Evolutionary conservation across 2,329 filamentous ascomycete genomes (phyloP).

Genomic region (Sodiomyces alkalinus): DNA sequence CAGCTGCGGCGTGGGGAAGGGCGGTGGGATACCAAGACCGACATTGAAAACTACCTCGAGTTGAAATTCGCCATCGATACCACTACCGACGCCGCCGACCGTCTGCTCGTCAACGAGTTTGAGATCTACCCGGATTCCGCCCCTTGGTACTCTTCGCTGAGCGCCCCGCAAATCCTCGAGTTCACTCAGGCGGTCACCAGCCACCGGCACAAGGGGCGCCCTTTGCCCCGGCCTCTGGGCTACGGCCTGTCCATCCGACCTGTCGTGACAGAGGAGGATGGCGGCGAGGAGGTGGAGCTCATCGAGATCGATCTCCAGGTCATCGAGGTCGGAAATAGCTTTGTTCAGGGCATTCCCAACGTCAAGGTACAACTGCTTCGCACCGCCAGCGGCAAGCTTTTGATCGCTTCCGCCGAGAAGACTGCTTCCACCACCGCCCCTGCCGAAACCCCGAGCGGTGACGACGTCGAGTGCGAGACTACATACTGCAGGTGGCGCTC

Average conservation of each 20-base stretch:
- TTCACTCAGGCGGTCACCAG: slow-evolving; percentile 13
- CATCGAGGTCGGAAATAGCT: slow-evolving; percentile 40
- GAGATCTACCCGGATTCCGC: slow-evolving; percentile 42
- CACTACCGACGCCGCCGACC: slow-evolving; percentile 22
- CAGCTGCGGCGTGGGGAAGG: slow-evolving; percentile 13
- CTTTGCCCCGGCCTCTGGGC: slow-evolving; percentile 24
- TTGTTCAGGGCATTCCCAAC: slow-evolving; percentile 36
- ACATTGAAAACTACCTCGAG: slow-evolving; percentile 24
- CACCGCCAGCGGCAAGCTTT: slow-evolving; percentile 35
- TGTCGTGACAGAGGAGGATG: slow-evolving; percentile 27
- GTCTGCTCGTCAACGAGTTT: slow-evolving; percentile 42
- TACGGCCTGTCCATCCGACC: slow-evolving; percentile 30
- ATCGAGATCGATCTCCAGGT: slow-evolving; percentile 41
- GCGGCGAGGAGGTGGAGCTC: slow-evolving; percentile 34
- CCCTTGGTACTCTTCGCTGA: slow-evolving; percentile 26
- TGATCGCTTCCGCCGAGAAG: slow-evolving; percentile 35
- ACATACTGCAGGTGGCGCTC: slow-evolving; percentile 40
- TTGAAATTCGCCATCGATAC: slow-evolving; percentile 39
- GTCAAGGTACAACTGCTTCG: slow-evolving; percentile 49
- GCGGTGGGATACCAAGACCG: slow-evolving; percentile 10
- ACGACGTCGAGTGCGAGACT: slow-evolving; percentile 21
- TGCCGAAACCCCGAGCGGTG: slow-evolving; percentile 9
- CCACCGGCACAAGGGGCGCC: slow-evolving; percentile 16
- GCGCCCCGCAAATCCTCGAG: slow-evolving; percentile 28
- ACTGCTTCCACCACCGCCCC: slow-evolving; percentile 8